These are phyloP conservation scores for Papiliotrema fonsecae DNA, from an alignment of 1,284 basidiomycete genomes.

Conservation along the genomic window DNA sequence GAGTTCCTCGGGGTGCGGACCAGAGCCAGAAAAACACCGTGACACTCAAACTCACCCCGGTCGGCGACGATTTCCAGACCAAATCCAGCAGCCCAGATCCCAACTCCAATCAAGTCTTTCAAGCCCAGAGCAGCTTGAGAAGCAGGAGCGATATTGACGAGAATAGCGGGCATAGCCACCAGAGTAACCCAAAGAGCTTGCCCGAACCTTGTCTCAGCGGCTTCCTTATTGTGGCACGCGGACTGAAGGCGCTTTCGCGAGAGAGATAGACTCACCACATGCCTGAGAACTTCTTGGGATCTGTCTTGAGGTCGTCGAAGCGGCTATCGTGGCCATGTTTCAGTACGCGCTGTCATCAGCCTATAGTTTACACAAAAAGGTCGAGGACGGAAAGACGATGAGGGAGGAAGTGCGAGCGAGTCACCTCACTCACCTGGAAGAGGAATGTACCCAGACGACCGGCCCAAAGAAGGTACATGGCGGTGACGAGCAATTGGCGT, in stretches of 20 bases:
- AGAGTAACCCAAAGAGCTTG: conserved; percentile 70
- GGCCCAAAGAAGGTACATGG: conserved; percentile 59
- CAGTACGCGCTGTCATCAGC: conserved; percentile 46
- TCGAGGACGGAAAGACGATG: neutral
- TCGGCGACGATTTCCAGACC: conserved; percentile 64
- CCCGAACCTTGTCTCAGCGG: conserved; percentile 45
- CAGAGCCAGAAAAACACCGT: neutral
- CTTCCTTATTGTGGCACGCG: neutral
- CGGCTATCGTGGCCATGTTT: conserved; percentile 59
- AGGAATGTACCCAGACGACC: conserved; percentile 62
- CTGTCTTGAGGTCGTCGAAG: conserved; percentile 64
- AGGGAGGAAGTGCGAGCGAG: neutral
- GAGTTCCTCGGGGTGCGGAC: neutral
- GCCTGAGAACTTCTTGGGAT: conserved; percentile 58
- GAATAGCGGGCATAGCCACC: conserved; percentile 64
- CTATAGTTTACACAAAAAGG: conserved; percentile 31
- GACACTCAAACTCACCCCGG: conserved; percentile 41
- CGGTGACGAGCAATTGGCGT: conserved; percentile 58
- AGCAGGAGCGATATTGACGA: conserved; percentile 61
- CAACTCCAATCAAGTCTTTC: conserved; percentile 59
- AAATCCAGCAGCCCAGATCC: conserved; percentile 59
- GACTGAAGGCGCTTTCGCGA: neutral
- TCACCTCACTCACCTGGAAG: conserved; percentile 51
- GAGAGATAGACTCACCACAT: conserved; percentile 53
- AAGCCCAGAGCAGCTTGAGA: conserved; percentile 58